phyloP scores from a whole-genome alignment of 768 basidiomycete species.

The Kwoniella shandongensis region DNA sequence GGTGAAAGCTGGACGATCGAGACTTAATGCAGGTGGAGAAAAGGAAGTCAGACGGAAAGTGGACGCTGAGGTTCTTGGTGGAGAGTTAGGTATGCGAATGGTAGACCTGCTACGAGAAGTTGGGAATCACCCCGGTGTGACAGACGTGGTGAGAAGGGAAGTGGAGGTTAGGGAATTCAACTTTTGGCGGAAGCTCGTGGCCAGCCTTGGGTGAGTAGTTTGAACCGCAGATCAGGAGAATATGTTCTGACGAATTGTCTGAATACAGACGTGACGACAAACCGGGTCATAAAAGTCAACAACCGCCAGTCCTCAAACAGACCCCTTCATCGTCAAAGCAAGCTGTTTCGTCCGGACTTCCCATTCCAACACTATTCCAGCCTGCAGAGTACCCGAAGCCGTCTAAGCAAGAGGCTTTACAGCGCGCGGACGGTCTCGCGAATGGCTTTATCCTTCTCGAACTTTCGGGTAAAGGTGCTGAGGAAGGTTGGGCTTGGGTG shows the following conservation, averaged over 20 bases:
- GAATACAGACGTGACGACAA: background rate
- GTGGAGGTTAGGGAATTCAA: conserved; percentile 44
- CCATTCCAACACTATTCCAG: conserved; percentile 32
- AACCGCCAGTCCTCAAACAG: background rate
- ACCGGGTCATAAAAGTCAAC: conserved; percentile 29
- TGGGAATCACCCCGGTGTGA: conserved; percentile 33
- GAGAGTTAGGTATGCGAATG: conserved; percentile 38
- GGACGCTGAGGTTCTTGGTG: conserved; percentile 39
- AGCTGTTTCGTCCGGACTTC: conserved; percentile 4
- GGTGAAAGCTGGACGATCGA: conserved; percentile 71
- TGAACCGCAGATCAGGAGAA: background rate
- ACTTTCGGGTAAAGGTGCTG: conserved; percentile 62
- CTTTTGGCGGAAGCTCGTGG: conserved; percentile 41
- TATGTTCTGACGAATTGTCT: too few species aligned
- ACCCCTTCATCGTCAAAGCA: conserved; percentile 56
- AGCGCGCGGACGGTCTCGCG: conserved; percentile 70
- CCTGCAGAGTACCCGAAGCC: conserved; percentile 56
- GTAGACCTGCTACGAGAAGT: conserved; percentile 39
- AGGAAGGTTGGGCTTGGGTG: conserved; percentile 75
- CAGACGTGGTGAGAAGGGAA: conserved; percentile 36
- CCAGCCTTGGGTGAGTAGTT: conserved; percentile 23
- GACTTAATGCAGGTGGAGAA: conserved; percentile 61
- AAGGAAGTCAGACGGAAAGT: conserved; percentile 48
- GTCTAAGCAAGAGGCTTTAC: conserved; percentile 55
- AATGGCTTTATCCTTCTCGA: conserved; percentile 72